Conservation (phyloP, 768 basidiomycete genomes). For the Suillus subluteus region DNA sequence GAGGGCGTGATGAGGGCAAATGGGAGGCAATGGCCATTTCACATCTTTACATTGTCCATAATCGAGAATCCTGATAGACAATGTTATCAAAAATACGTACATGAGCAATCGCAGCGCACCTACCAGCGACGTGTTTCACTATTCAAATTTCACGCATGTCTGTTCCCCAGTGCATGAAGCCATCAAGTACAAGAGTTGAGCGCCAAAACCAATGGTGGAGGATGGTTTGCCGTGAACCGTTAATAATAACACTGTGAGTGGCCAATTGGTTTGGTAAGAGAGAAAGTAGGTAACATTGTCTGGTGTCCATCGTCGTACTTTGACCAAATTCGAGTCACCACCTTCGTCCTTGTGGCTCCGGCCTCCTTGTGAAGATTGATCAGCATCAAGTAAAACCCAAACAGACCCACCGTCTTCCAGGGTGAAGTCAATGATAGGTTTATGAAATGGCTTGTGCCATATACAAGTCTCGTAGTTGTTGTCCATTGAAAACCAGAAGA, state of each 20-base stretch:
- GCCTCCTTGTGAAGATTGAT: constrained; percentile 33
- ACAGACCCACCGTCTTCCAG: constrained; percentile 40
- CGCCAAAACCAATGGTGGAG: constrained; percentile 39
- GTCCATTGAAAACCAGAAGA: constrained; percentile 54
- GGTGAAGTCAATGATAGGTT: constrained; percentile 65
- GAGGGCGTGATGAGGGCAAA: too few relatives aligned
- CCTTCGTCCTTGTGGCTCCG: constrained; percentile 19
- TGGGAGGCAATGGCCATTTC: too few relatives aligned
- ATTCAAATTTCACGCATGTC: too few relatives aligned
- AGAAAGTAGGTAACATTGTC: constrained; percentile 41
- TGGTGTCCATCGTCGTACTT: constrained; percentile 36
- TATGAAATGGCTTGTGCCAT: constrained; percentile 50
- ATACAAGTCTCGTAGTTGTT: constrained; percentile 28
- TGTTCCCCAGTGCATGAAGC: too few relatives aligned
- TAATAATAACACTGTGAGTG: constrained; percentile 1
- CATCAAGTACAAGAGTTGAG: constrained; percentile 53
- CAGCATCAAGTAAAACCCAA: constrained; percentile 54
- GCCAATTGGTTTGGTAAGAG: not conserved
- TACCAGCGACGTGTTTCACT: too few relatives aligned
- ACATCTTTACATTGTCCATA: too few relatives aligned
- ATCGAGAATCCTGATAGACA: too few relatives aligned
- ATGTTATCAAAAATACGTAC: too few relatives aligned
- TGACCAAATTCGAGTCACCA: constrained; percentile 28
- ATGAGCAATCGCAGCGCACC: too few relatives aligned
- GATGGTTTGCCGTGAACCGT: constrained; percentile 26